Evolutionary conservation across 345 rosid genomes (phyloP), one percentile per base, ranked within the genome.

Genomic region (Arabidopsis suecica): DNA sequence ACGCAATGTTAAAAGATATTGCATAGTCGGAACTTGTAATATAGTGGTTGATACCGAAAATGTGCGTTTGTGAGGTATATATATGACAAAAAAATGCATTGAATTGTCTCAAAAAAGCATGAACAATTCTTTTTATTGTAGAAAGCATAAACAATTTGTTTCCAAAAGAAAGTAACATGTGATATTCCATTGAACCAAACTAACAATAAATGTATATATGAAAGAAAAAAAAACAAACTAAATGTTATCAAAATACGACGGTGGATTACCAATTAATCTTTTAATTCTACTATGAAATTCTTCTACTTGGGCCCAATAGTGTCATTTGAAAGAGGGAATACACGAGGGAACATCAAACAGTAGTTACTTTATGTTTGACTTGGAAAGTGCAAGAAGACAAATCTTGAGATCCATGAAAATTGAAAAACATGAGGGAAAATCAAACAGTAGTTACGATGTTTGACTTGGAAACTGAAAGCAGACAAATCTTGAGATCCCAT

Each of bases 321-420:
- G 61, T 40, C 61, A 68, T 75, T 41, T 42, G 56, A 51, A 60
- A 68, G 41, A 30, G 74, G 61, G 23, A 68, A 68, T 25, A 44
- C 75, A 69, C 71, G 59, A 45, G 50, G 30, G 76, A 3, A 65
- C 6, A 71, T 71, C 30, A 64, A 37, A 57, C 68, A 71, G 80
- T 77, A 32, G 81, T 71, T 77, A 65, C 61, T 28, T 28, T 14
- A 64, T 77, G 72, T 71, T 58, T 71, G 72, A 65, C 81, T 65
- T 28, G 22, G 72, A 65, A 77, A 48, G 55, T 71, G 68, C 61
- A 77, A 64, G 56, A 25, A 28, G 77, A 77, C 77, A 77, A 77
- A 65, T 65, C 41, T 56, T 23, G 61, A 38, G 68, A 63, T 62
- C 7, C 53, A 51, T 54, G 68, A 14, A 13, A 22, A 6, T 36